Conservation (phyloP, 129 eudicot genomes). For the Tagetes erecta region DNA sequence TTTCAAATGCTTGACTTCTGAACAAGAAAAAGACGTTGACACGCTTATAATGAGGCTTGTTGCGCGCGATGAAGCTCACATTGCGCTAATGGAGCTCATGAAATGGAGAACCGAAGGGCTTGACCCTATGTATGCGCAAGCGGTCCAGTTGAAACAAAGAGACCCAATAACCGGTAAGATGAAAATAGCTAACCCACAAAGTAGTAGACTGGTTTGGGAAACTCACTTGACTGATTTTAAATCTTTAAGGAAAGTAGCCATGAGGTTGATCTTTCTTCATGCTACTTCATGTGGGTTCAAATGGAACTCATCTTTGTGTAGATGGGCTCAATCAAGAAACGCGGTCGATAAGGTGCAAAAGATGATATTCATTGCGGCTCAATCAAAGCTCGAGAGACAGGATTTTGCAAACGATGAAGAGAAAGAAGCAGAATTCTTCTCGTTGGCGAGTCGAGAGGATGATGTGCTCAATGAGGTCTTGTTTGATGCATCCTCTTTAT, state of each 20-base stretch:
- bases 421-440: conserved; percentile 65
- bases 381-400: conserved; percentile 66
- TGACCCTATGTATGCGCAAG: conserved; percentile 93
- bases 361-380: conserved; percentile 81
- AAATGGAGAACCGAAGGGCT: conserved; percentile 98
- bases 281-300: conserved; percentile 88
- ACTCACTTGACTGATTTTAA: conserved; percentile 82
- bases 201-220: conserved; percentile 95
- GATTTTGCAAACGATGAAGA: conserved; percentile 64
- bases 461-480: conserved; percentile 86
- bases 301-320: conserved; percentile 55
- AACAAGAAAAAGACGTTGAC: conserved; percentile 93
- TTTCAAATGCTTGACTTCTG: conserved; percentile 73
- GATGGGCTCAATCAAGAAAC: conserved; percentile 67
- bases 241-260: conserved; percentile 78
- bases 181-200: conserved; percentile 92
- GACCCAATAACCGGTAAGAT: conserved; percentile 79
- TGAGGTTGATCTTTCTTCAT: conserved; percentile 84
- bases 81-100: conserved; percentile 94
- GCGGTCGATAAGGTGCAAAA: conserved; percentile 82
- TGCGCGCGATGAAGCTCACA: conserved; percentile 81
- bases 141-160: conserved; percentile 87
- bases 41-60: conserved; percentile 82
- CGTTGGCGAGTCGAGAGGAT: conserved; percentile 76
- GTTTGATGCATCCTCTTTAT: conserved; percentile 77